Conservation (phyloP, 352 stramenopile genomes). For the Stramenopiles sp. region DNA sequence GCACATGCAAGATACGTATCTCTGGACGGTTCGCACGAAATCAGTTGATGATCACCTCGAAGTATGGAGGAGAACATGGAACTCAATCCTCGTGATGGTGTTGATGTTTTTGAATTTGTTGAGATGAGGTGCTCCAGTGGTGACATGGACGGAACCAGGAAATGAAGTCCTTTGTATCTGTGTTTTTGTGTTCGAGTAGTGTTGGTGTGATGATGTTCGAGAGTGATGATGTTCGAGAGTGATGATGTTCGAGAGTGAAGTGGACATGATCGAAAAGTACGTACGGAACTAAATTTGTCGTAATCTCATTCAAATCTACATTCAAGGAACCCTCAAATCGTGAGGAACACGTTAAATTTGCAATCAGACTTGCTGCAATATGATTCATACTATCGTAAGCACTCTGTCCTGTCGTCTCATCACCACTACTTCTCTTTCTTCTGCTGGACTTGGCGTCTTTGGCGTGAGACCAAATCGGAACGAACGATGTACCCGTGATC, state of each 20-base stretch:
- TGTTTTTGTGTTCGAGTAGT: too few relatives aligned
- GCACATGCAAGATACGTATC: slow-evolving; percentile 58
- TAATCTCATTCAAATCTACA: slow-evolving; percentile 35
- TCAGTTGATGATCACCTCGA: slow-evolving; percentile 52
- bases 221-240: slow-evolving; percentile 27
- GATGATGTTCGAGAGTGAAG: slow-evolving; percentile 24
- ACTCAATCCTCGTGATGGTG: too few relatives aligned
- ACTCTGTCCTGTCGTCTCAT: too few relatives aligned
- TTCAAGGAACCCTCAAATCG: slow-evolving; percentile 30
- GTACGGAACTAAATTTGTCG: slow-evolving; percentile 37
- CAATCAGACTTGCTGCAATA: slow-evolving; percentile 31
- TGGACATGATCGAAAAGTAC: slow-evolving; percentile 31
- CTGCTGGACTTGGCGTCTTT: too few relatives aligned
- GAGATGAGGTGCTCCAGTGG: too few relatives aligned
- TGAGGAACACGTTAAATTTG: slow-evolving; percentile 30
- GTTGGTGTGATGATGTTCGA: slow-evolving; percentile 27
- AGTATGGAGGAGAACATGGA: too few relatives aligned
- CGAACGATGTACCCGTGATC: too few relatives aligned
- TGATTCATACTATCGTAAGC: slow-evolving; percentile 36
- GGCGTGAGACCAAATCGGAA: too few relatives aligned
- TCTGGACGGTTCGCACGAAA: slow-evolving; percentile 38
- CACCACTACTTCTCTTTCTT: too few relatives aligned
- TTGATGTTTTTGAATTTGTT: too few relatives aligned
- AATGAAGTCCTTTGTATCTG: too few relatives aligned
- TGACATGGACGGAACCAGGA: too few relatives aligned